Conservation (phyloP, 2,329 filamentous ascomycete species). For the Aureobasidium sp. region DNA sequence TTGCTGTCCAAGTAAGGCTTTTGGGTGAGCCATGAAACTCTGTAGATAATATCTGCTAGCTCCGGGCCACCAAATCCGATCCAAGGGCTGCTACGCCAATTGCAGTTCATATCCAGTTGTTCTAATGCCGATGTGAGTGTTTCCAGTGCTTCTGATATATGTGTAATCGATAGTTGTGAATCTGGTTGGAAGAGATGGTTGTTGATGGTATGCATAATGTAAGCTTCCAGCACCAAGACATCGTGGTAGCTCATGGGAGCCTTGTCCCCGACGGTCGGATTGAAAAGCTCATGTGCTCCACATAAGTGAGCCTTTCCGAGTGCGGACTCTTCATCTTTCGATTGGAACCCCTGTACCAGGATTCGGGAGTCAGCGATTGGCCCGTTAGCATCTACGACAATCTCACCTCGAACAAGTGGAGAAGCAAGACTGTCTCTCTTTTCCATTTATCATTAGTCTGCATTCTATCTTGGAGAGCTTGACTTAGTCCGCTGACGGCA, state of each 20-base stretch:
- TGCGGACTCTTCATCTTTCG: background rate
- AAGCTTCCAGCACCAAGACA: constrained; percentile 17
- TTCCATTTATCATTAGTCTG: constrained; percentile 13
- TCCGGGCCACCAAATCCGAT: background rate
- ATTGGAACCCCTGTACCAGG: constrained; percentile 3
- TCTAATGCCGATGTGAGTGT: background rate
- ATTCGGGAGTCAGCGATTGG: background rate
- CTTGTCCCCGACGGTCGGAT: background rate
- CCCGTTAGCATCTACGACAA: too few species aligned
- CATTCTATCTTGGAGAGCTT: background rate
- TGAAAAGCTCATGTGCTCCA: constrained; percentile 15
- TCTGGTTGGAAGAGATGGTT: constrained; percentile 17
- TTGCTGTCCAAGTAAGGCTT: background rate
- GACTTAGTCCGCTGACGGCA: constrained; percentile 12
- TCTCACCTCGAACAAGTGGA: constrained; percentile 16
- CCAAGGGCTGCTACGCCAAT: constrained; percentile 12
- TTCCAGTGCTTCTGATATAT: background rate
- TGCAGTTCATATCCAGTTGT: background rate
- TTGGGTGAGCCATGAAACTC: constrained; percentile 8
- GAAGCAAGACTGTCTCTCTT: constrained; percentile 16
- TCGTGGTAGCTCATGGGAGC: constrained; percentile 12
- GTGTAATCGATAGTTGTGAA: constrained; percentile 12
- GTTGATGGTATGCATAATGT: constrained; percentile 16
- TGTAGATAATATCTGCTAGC: background rate
- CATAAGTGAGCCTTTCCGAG: constrained; percentile 12